Base-by-base conservation (phyloP, 1,284 basidiomycete species). In the Amylostereum areolatum region DNA sequence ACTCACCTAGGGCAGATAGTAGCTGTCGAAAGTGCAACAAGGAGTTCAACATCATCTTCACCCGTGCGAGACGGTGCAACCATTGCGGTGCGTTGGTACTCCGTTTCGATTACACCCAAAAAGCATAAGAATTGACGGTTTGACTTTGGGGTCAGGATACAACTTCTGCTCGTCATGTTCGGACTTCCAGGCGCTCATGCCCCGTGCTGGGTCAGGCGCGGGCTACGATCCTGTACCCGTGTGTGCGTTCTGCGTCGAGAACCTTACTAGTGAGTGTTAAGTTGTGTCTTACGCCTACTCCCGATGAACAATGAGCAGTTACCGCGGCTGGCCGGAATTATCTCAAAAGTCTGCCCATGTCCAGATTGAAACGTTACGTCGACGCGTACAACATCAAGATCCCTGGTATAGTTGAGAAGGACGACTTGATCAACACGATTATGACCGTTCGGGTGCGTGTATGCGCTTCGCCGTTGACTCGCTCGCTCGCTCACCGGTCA, bases 101-200 rank as follows among this genome's bases (percentile, higher is more conserved):
- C 25, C 55, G 50, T 48, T 46, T 42, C 3, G n/a, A 25, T 47
- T 32, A 42, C 11, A 43, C 2, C 36, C 48, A 36, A 25, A 31
- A 46, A 43, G 30, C 51, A 43, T 53, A n/a, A 18, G 18, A 18
- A 18, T 18, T 18, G 18, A 18, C 18, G 18, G 18, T 18, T 27
- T 40, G 39, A 29, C 34, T 49, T 18, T 34, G 6, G 34, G 53
- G 18, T 28, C 59, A 89, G 86, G 86, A 39, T 85, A 81, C 62
- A 65, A 68, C 3, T 89, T 86, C 59, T 89, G 86, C 59, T 73
- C 79, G 39, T 79, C 74, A 44, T 89, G 86, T 62, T 72, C 80
- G 0, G 86, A 89, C 60, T 89, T 76, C 61, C 81, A 83, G 58
- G 87, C 85, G 1, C 70, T 89, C 40, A 80, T 86, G 79, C 86